Evolutionary conservation across 2,329 filamentous ascomycete species (phyloP).

Genomic region (Nigrospora osmanthi): DNA sequence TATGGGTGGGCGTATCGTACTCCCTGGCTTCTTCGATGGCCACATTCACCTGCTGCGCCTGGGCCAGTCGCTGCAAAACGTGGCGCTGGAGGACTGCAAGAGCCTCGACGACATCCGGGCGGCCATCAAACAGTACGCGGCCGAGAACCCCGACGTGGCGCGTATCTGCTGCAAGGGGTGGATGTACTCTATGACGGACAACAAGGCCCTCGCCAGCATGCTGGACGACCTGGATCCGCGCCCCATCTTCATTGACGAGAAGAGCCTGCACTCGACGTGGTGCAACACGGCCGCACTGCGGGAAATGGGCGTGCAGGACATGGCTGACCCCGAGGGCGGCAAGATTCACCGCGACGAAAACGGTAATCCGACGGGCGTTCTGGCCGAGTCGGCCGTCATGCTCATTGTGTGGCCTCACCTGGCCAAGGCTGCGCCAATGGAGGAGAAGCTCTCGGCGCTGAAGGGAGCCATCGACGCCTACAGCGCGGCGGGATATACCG

Average conservation of each 20-base stretch:
- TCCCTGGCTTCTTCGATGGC: slow-evolving; percentile 50
- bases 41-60: slow-evolving; percentile 50
- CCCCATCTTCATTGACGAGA: slow-evolving; percentile 48
- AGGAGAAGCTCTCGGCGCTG: slow-evolving; percentile 38
- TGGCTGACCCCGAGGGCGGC: slow-evolving; percentile 41
- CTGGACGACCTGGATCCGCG: slow-evolving; percentile 42
- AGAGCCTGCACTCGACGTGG: slow-evolving; percentile 50
- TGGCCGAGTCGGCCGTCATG: slow-evolving; percentile 46
- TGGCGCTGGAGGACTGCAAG: slow-evolving; percentile 36
- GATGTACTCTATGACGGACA: slow-evolving; percentile 48
- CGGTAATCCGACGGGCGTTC: slow-evolving; percentile 40
- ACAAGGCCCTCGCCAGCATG: slow-evolving; percentile 37
- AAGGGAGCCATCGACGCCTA: slow-evolving; percentile 39
- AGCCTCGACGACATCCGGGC: slow-evolving; percentile 39
- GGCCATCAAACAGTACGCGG: slow-evolving; percentile 35
- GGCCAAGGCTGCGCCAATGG: slow-evolving; percentile 35
- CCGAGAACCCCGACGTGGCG: slow-evolving; percentile 31
- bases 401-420: slow-evolving; percentile 47
- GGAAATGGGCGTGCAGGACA: slow-evolving; percentile 38
- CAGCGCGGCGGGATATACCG: slow-evolving; percentile 42
- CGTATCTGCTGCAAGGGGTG: slow-evolving; percentile 45
- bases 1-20: slow-evolving; percentile 30
- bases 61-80: slow-evolving; percentile 44
- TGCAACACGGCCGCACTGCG: slow-evolving; percentile 42
- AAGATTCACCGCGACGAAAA: slow-evolving; percentile 38